Percentiles rank a stretch among this genome's conserved stretches.
These are phyloP conservation scores for Pulveroboletus sp. DNA, from an alignment of 768 basidiomycete species.

Conservation along the genomic window DNA sequence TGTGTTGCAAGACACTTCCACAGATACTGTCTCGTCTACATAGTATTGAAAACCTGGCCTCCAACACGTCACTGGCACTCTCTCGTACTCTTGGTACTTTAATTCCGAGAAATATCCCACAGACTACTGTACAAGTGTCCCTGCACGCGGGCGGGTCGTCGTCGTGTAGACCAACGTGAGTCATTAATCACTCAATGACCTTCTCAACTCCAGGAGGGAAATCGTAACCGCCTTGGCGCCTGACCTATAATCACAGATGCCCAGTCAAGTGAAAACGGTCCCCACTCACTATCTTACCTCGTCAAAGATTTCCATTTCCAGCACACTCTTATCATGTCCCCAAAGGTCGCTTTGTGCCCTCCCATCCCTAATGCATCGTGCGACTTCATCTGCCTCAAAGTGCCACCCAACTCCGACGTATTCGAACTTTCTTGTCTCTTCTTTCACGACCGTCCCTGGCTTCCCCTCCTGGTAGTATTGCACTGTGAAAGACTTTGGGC, in stretches of 20 bases:
- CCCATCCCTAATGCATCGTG: conserved; percentile 69
- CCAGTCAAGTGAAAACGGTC: conserved; percentile 7
- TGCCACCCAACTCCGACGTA: conserved; percentile 75
- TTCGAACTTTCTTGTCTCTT: conserved; percentile 58
- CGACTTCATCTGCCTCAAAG: conserved; percentile 88
- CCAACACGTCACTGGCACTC: no score
- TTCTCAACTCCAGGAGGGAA: conserved; percentile 66
- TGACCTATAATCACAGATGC: conserved; percentile 42
- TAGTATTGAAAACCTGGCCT: no score
- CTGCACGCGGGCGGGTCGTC: no score
- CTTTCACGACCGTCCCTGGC: conserved; percentile 39
- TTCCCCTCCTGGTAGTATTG: conserved; percentile 54
- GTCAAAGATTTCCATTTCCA: conserved; percentile 86
- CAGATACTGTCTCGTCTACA: no score
- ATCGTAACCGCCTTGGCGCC: conserved; percentile 63
- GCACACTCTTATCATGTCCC: conserved; percentile 75
- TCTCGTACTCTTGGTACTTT: no score
- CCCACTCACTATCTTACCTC: conserved; percentile 45
- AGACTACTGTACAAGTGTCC: no score
- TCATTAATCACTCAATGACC: conserved; percentile 20
- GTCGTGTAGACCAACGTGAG: no score
- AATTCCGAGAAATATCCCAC: no score
- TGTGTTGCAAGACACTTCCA: no score
- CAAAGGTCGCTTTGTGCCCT: conserved; percentile 72
- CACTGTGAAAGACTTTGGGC: conserved; percentile 64